Conservation (phyloP, 2,329 filamentous ascomycete genomes). For the Mycogone perniciosa region DNA sequence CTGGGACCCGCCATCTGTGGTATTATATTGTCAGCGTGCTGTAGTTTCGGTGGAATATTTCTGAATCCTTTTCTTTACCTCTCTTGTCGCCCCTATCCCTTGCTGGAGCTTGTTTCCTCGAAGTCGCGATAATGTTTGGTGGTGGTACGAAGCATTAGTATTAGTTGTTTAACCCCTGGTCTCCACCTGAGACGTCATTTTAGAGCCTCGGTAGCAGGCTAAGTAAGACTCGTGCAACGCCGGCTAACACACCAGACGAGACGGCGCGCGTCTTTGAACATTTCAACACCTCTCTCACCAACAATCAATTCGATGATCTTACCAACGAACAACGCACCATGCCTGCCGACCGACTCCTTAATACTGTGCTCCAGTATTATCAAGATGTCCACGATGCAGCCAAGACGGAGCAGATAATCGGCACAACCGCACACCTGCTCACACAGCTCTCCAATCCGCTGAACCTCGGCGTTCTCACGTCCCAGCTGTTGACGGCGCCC, state of each 20-base stretch:
- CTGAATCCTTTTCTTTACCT: neutral
- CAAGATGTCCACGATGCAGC: conserved; percentile 46
- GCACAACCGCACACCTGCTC: conserved; percentile 61
- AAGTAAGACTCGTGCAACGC: conserved; percentile 1
- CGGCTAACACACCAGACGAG: neutral
- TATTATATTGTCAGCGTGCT: neutral
- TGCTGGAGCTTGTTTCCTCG: neutral
- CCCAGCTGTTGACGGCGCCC: conserved; percentile 64
- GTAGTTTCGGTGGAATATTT: neutral
- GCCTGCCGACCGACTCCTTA: conserved; percentile 61
- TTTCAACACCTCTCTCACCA: neutral
- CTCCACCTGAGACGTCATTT: conserved; percentile 7
- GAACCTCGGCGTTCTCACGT: conserved; percentile 66
- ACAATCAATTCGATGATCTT: neutral
- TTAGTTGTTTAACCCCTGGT: neutral
- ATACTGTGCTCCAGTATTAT: conserved; percentile 56
- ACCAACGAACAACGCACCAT: conserved; percentile 33
- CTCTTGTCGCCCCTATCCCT: neutral
- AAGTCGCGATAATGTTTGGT: conserved; percentile 1
- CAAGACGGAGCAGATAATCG: conserved; percentile 52
- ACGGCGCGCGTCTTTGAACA: conserved; percentile 1
- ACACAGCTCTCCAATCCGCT: conserved; percentile 66
- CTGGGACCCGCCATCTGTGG: conserved; percentile 20
- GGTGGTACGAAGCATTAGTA: conserved; percentile 2
- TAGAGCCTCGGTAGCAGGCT: conserved; percentile 23